A percentile compares a stretch with the other conserved stretches of the same genome.
Evolutionary conservation across 2,329 filamentous ascomycete species (phyloP).

Genomic region (Calonectria leucothoes): DNA sequence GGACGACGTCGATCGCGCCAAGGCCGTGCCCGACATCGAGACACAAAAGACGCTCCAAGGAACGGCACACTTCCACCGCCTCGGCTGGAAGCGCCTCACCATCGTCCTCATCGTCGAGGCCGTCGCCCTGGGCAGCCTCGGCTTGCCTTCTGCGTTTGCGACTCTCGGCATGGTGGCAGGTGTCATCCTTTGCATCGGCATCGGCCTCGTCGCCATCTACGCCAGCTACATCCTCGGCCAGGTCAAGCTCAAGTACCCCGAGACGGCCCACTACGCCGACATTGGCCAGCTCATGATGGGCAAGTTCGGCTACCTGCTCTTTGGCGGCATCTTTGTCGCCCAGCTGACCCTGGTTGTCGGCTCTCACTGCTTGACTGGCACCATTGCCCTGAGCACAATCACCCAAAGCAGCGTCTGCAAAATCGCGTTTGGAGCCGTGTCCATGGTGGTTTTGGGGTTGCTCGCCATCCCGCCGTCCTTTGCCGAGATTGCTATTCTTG

Average conservation of each 20-base stretch:
- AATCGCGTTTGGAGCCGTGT: not conserved
- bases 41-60: not conserved
- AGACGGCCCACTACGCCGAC: not conserved
- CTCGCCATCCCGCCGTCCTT: not conserved
- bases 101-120: not conserved
- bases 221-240: not conserved
- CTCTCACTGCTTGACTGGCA: not conserved
- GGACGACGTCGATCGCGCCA: not conserved
- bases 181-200: not conserved
- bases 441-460: not conserved
- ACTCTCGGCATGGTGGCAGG: not conserved
- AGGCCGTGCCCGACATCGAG: not conserved
- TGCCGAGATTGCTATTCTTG: not conserved
- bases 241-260: not conserved
- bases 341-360: not conserved
- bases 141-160: not conserved
- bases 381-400: not conserved
- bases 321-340: not conserved
- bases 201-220: not conserved
- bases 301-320: not conserved
- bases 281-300: not conserved
- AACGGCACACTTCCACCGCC: not conserved
- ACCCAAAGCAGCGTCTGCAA: not conserved
- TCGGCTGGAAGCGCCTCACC: not conserved
- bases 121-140: not conserved